Conservation (phyloP, 1,284 basidiomycete species). For the Cystobasidium sp. region DNA sequence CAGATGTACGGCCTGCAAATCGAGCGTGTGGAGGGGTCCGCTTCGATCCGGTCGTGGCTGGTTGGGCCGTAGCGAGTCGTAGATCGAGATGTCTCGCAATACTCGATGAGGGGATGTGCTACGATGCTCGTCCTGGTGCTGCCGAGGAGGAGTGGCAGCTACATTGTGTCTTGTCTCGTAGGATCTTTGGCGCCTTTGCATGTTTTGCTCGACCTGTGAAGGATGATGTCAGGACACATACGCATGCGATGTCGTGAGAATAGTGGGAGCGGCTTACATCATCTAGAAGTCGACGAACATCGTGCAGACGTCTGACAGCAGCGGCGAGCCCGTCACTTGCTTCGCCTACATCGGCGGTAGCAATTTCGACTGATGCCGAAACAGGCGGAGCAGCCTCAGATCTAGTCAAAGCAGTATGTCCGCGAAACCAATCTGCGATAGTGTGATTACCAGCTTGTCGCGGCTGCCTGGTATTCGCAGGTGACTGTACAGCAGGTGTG, state of each 20-base stretch:
- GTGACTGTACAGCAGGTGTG: background rate
- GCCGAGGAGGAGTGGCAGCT: background rate
- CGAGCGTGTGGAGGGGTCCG: background rate
- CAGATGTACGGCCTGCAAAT: background rate
- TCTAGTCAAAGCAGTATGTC: background rate
- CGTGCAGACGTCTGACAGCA: slow-evolving; percentile 20
- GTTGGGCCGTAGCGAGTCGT: background rate
- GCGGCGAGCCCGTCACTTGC: slow-evolving; percentile 18
- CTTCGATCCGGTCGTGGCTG: background rate
- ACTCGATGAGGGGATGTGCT: background rate
- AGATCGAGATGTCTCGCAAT: slow-evolving; percentile 3
- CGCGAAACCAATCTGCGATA: slow-evolving; percentile 19
- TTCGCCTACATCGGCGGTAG: background rate
- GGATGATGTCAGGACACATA: background rate
- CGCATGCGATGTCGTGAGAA: background rate
- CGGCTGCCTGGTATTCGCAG: background rate
- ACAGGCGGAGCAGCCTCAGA: background rate
- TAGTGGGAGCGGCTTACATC: slow-evolving; percentile 9
- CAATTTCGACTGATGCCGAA: background rate
- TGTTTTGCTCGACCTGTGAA: slow-evolving; percentile 26
- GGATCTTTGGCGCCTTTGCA: slow-evolving; percentile 12
- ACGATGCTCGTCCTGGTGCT: background rate
- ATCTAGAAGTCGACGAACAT: slow-evolving; percentile 30
- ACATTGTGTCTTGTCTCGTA: slow-evolving; percentile 5
- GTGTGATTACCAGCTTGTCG: background rate